Percentiles rank a stretch among this genome's conserved stretches.
These are phyloP conservation scores for Cystoderma amianthinum DNA, from an alignment of 768 basidiomycete genomes.

Conservation along the genomic window DNA sequence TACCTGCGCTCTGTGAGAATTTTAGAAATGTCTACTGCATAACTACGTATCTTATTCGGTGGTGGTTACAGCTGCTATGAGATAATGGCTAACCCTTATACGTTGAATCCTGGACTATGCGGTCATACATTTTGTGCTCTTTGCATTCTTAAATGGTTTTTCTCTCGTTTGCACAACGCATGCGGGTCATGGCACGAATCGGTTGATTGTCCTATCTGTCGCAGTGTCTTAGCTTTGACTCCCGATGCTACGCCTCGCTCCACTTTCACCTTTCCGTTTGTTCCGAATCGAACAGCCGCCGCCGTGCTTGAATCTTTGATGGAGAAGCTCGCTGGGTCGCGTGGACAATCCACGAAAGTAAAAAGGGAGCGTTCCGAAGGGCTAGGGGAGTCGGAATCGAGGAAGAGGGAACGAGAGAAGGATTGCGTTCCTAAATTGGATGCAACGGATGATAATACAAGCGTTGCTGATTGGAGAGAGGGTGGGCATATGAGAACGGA, in stretches of 20 bases:
- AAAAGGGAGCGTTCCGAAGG: constrained; percentile 35
- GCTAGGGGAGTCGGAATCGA: constrained; percentile 26
- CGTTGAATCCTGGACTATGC: constrained; percentile 45
- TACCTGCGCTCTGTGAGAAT: constrained; percentile 53
- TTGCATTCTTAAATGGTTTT: constrained; percentile 65
- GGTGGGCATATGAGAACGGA: constrained; percentile 43
- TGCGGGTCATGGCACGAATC: constrained; percentile 66
- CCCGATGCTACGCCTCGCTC: constrained; percentile 45
- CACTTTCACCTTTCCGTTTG: constrained; percentile 50
- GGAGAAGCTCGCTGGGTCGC: constrained; percentile 32
- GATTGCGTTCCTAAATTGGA: too few relatives aligned
- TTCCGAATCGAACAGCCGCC: constrained; percentile 54
- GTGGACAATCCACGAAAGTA: constrained; percentile 27
- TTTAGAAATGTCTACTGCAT: constrained; percentile 1
- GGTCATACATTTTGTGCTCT: constrained; percentile 66
- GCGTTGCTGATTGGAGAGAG: constrained; percentile 44
- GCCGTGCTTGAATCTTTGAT: constrained; percentile 45
- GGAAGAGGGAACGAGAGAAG: constrained; percentile 23
- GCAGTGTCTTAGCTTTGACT: constrained; percentile 42
- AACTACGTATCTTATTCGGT: constrained; percentile 4
- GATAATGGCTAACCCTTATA: constrained; percentile 55
- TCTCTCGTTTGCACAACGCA: constrained; percentile 53
- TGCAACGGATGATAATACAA: constrained; percentile 16
- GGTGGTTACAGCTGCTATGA: constrained; percentile 49
- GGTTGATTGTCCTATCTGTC: constrained; percentile 65